Evolutionary conservation across 306 rosid species (phyloP).

Genomic region (Dalbergia oliveri): DNA sequence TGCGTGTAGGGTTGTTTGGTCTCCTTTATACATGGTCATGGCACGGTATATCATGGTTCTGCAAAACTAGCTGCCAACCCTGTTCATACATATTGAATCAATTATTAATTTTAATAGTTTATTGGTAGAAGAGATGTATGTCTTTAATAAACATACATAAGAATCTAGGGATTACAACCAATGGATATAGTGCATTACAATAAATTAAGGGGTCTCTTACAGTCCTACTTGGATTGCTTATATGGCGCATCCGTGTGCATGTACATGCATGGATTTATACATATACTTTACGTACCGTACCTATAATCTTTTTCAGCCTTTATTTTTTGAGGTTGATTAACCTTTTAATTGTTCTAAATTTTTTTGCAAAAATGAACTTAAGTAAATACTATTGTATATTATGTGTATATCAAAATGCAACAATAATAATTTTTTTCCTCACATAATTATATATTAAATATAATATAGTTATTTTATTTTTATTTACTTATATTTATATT

Average conservation of each 20-base stretch:
- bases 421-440: too few relatives aligned
- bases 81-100: conserved; percentile 25
- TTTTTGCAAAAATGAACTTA: conserved; percentile 17
- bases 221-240: conserved; percentile 9
- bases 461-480: too few relatives aligned
- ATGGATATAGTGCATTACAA: background rate
- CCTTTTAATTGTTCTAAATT: conserved; percentile 12
- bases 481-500: too few relatives aligned
- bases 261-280: conserved; percentile 56
- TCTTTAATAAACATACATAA: conserved; percentile 13
- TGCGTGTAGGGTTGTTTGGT: conserved; percentile 63
- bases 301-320: conserved; percentile 1
- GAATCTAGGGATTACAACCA: conserved; percentile 55
- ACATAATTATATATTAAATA: too few relatives aligned
- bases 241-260: conserved; percentile 28
- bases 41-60: conserved; percentile 51
- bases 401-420: too few relatives aligned
- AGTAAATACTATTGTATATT: background rate
- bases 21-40: conserved; percentile 63
- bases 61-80: conserved; percentile 37
- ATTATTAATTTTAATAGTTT: conserved; percentile 33
- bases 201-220: background rate
- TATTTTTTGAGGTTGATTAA: background rate
- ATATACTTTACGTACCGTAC: conserved; percentile 50
- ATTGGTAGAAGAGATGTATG: conserved; percentile 36